Base-by-base conservation (phyloP, 2,329 filamentous ascomycete species). In the Chaetoscypha palmicola region DNA sequence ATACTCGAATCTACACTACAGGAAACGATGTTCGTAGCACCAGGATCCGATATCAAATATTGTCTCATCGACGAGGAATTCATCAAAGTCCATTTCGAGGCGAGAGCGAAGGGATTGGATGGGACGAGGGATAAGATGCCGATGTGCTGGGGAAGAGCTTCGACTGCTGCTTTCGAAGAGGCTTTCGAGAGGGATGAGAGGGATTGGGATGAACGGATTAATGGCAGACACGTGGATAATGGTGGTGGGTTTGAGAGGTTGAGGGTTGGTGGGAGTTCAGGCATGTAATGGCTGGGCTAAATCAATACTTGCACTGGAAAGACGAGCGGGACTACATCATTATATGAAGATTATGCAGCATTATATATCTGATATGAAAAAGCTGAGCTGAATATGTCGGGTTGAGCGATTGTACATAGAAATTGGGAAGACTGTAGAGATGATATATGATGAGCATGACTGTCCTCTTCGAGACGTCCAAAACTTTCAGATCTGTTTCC, bases 1-100 rank as follows among this genome's bases (percentile, higher is more conserved):
- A 84, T 89, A 58, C 81, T 91, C 73, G 86, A 91, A 63, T 76
- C 81, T 2, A 77, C 91, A 5, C 68, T 91, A 9, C 81, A 80
- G 3, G 86, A 90, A 62, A 79, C 85, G 23, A 90, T 90, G 76
- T 91, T 87, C 59, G 83, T 89, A 57, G 81, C 83, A 0, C 86
- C 86, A 11, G 64, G 64, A 35, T 60, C 41, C 4, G 71, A 67
- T 3, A 81, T 83, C 52, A 78, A 83, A 17, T 86, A 84, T 54
- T 82, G 88, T 1, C 70, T 89, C 7, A 77, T 90, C 32, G 86
- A 83, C 0, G 81, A 88, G 59, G 74, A 41, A 5, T 61, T 58
- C 33, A 56, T 59, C 2, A 30, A 49, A 1, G 36, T 35, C 0
- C 49, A 52, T 11, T 42, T 36, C 22, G 20, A 19, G 3, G 76